Evolutionary conservation across 495 filamentous ascomycete genomes (phyloP), one percentile per base, ranked within the genome.

Genomic region (Talaromyces borbonicus): DNA sequence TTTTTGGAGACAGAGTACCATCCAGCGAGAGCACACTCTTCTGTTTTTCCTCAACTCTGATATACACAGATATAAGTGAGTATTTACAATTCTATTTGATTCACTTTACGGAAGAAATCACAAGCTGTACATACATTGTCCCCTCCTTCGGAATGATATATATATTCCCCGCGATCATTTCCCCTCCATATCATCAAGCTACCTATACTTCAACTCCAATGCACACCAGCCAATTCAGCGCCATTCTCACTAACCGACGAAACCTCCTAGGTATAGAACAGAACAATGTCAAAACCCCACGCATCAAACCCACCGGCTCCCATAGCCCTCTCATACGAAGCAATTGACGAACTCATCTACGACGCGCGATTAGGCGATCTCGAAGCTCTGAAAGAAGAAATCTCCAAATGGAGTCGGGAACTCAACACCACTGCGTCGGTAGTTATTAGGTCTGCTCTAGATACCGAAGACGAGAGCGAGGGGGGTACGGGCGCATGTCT

Each of bases 331-430:
- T 76, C 74, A 19, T 75, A 79, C 56, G 90, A 95, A 35, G 74
- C 85, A 56, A 82, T 88, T 48, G 87, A 90, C 57, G 90, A 95
- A 57, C 78, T 95, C 51, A 74, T 95, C 50, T 95, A 92, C 67
- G 73, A 81, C 42, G 79, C 89, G 12, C 85, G 90, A 23, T 71
- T 71, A 0, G 84, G 85, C 54, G 87, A 93, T 26, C 68, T 80
- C 43, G 64, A 73, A 23, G 84, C 88, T 33, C 74, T 95, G 33
- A 63, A 68, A n/a, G 58, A 65, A 8, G 70, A 77, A 53, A 64
- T 90, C 46, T 56, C 73, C 8, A 68, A 67, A 20, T 63, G 90
- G 11, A 66, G 75, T 32, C 59, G 65, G 20, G 71, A 80, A 46
- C 73, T 84, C 52, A 58, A 58, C 50, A 60, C 65, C 38, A 53